Evolutionary conservation across 495 filamentous ascomycete genomes (phyloP), one percentile per base, ranked within the genome.

Genomic region (Penicillium taxi): DNA sequence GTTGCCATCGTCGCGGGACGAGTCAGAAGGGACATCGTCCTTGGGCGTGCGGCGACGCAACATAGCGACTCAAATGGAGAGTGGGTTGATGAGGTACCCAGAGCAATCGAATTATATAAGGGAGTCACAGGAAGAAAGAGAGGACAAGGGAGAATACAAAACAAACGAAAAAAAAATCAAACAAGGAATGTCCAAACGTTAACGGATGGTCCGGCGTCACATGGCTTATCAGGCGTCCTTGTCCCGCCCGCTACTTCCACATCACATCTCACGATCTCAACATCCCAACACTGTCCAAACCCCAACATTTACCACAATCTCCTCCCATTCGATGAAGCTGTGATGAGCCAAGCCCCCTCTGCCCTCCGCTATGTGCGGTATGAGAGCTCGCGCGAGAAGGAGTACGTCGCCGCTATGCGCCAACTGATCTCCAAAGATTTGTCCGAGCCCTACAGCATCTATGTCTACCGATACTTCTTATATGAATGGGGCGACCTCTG

Each of bases 401-500:
- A 75, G 32, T 94, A 91, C 48, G 78, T 96, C 28, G 77, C 86
- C 29, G 75, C 84, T 15, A 96, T 99, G 64, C 77, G 93, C 35
- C 77, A 86, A 37, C 63, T 99, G 52, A 99, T 99, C 55, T 94
- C 89, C 18, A 91, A 90, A 42, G 93, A 96, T 55, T 77, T 99
- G 18, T 96, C 90, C 40, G 93, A 99, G 56, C 93, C 93, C 2
- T 99, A 99, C 63, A 96, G 91, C 64, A 96, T 99, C 55, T 99
- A 96, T 63, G 93, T 99, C 32, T 99, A 96, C 66, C 78, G 93
- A 18, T 99, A 96, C 66, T 99, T 99, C 54, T 70, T 99, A 12
- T 96, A 91, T 57, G 86, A 96, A 78, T 99, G 93, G 93, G 86
- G 84, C 13, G 81, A 96, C 47, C 68, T 99, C 14, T 96, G 93